A percentile compares a stretch with the other conserved stretches of the same genome.
These are phyloP conservation scores for Pestalotiopsis sp. DNA, from an alignment of 2,329 filamentous ascomycete species.

Conservation along the genomic window DNA sequence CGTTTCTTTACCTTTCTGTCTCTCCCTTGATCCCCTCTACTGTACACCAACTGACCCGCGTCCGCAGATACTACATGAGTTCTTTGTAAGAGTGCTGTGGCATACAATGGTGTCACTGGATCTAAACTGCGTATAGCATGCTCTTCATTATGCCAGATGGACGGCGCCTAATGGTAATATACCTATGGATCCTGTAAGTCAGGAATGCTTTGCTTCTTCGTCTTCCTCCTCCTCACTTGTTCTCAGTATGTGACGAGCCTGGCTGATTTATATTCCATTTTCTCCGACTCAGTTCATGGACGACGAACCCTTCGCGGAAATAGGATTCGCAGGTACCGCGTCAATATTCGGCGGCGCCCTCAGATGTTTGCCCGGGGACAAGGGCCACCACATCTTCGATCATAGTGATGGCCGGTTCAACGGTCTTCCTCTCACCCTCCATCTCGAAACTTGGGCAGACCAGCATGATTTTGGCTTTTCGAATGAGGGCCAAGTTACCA, in stretches of 20 bases:
- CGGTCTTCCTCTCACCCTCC: background rate
- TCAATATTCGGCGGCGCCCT: too few relatives aligned
- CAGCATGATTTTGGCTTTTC: background rate
- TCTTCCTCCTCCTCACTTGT: too few relatives aligned
- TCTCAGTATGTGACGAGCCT: background rate
- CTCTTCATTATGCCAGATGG: background rate
- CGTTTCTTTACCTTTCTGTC: too few relatives aligned
- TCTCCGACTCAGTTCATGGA: too few relatives aligned
- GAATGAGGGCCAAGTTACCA: background rate
- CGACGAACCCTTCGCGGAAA: too few relatives aligned
- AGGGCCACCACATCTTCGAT: too few relatives aligned
- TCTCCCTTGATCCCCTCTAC: background rate
- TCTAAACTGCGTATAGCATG: background rate
- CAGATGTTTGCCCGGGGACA: too few relatives aligned
- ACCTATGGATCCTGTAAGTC: background rate
- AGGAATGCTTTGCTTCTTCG: too few relatives aligned
- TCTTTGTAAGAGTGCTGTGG: background rate
- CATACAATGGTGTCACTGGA: background rate
- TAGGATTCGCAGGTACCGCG: too few relatives aligned
- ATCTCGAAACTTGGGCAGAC: background rate
- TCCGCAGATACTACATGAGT: background rate
- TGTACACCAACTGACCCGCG: too few relatives aligned
- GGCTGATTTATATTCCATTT: background rate
- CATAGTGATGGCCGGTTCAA: background rate
- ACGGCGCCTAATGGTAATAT: background rate